These are phyloP conservation scores for Simplicillium sp. DNA, from an alignment of 2,329 filamentous ascomycete genomes.

Conservation along the genomic window DNA sequence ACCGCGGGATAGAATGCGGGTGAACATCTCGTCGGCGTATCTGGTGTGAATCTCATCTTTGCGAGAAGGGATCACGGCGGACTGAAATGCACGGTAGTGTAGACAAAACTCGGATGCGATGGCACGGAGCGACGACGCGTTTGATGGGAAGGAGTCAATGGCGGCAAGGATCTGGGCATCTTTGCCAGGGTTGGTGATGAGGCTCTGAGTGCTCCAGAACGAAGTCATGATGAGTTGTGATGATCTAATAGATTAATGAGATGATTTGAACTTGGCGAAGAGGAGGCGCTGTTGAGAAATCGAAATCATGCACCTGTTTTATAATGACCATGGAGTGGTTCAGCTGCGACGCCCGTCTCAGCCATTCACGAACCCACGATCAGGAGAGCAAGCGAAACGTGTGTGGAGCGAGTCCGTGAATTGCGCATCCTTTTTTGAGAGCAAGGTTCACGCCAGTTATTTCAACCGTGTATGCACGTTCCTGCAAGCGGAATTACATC, in stretches of 20 bases:
- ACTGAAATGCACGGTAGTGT: constrained; percentile 1
- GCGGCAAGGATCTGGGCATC: neutral
- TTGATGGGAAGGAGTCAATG: constrained; percentile 1
- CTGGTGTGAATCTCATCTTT: constrained; percentile 1
- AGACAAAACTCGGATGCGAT: constrained; percentile 2
- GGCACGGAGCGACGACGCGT: constrained; percentile 2
- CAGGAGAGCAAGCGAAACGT: too few relatives aligned
- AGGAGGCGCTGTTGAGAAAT: too few relatives aligned
- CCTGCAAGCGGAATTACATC: too few relatives aligned
- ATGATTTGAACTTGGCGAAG: too few relatives aligned
- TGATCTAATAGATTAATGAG: neutral
- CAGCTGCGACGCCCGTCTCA: too few relatives aligned
- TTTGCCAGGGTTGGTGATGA: constrained; percentile 2
- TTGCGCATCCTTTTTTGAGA: too few relatives aligned
- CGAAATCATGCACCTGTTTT: too few relatives aligned
- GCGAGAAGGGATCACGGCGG: neutral
- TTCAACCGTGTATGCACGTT: too few relatives aligned
- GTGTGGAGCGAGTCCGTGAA: too few relatives aligned
- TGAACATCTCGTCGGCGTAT: constrained; percentile 3
- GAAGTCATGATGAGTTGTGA: neutral
- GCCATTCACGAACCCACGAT: too few relatives aligned
- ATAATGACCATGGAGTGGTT: too few relatives aligned
- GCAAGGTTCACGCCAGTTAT: too few relatives aligned
- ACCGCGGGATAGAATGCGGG: neutral
- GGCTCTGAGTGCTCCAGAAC: constrained; percentile 4